These are phyloP conservation scores for Leccinum aurantiacum DNA, from an alignment of 768 basidiomycete genomes.

Conservation along the genomic window DNA sequence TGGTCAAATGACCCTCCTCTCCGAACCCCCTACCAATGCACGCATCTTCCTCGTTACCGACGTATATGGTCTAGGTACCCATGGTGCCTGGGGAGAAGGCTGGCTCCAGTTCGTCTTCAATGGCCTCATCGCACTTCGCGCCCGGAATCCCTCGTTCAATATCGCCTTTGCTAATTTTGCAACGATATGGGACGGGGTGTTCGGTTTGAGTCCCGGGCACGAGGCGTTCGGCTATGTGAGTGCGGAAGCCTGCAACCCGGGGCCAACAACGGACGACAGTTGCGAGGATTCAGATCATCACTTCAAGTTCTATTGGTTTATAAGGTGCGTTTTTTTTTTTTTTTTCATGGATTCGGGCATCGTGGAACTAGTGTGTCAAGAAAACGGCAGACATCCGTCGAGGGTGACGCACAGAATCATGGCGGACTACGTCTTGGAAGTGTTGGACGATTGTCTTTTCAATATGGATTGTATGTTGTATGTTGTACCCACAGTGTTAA, in stretches of 20 bases:
- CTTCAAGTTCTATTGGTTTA: too few relatives aligned
- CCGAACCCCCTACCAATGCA: conserved; percentile 50
- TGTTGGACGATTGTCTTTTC: conserved; percentile 37
- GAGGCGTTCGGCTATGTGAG: too few relatives aligned
- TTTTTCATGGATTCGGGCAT: not conserved
- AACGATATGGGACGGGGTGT: too few relatives aligned
- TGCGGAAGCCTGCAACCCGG: too few relatives aligned
- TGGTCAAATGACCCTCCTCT: conserved; percentile 45
- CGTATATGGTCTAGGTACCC: conserved; percentile 48
- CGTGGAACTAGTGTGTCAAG: not conserved
- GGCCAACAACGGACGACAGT: too few relatives aligned
- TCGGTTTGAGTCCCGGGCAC: too few relatives aligned
- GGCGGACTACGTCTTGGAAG: conserved; percentile 50
- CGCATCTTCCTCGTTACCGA: conserved; percentile 50
- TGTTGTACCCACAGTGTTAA: too few relatives aligned
- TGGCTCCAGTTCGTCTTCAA: conserved; percentile 48
- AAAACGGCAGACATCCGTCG: conserved; percentile 44
- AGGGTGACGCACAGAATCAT: conserved; percentile 50
- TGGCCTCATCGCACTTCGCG: conserved; percentile 39
- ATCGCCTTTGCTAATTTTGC: too few relatives aligned
- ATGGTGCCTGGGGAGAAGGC: conserved; percentile 42
- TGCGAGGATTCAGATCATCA: too few relatives aligned
- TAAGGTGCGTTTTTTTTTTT: too few relatives aligned
- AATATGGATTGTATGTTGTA: too few relatives aligned
- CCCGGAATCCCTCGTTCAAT: not conserved